A percentile compares a stretch with the other conserved stretches of the same genome.
These are phyloP conservation scores for Acanthamoeba culbertsoni DNA, from an alignment of 208 protist species.

Conservation along the genomic window DNA sequence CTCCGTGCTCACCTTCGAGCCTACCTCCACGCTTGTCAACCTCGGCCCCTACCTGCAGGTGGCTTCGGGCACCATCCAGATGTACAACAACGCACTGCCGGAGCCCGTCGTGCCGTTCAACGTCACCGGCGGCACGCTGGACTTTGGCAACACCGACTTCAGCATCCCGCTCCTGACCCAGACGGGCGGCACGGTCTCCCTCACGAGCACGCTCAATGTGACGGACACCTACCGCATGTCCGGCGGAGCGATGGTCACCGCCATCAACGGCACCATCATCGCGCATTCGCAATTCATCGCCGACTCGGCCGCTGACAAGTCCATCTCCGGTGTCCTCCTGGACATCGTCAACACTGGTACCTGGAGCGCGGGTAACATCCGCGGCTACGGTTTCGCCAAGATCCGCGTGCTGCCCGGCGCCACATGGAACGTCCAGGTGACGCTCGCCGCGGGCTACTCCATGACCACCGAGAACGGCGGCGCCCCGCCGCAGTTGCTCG, in stretches of 20 bases:
- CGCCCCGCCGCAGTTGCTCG: neutral
- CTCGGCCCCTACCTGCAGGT: slow-evolving; percentile 11
- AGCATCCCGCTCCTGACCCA: slow-evolving; percentile 17
- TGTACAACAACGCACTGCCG: slow-evolving; percentile 38
- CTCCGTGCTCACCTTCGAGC: neutral
- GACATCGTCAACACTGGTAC: neutral
- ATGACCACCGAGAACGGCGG: neutral
- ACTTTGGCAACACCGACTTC: slow-evolving; percentile 46
- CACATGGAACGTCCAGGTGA: neutral
- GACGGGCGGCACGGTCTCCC: neutral
- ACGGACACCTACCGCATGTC: neutral
- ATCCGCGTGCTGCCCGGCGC: neutral
- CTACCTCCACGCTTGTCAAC: slow-evolving; percentile 15
- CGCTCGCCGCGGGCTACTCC: neutral
- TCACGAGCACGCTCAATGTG: slow-evolving; percentile 17
- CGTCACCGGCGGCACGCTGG: slow-evolving; percentile 20
- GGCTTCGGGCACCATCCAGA: neutral
- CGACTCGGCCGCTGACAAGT: neutral
- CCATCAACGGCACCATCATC: slow-evolving; percentile 18
- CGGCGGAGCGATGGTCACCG: neutral
- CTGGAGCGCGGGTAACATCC: slow-evolving; percentile 21
- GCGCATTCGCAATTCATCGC: neutral
- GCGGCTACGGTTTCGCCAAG: neutral
- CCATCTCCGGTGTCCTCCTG: neutral
- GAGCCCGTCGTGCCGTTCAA: slow-evolving; percentile 23